Base-by-base conservation (phyloP, 805 yeast genomes). In the Peterozyma toletana region DNA sequence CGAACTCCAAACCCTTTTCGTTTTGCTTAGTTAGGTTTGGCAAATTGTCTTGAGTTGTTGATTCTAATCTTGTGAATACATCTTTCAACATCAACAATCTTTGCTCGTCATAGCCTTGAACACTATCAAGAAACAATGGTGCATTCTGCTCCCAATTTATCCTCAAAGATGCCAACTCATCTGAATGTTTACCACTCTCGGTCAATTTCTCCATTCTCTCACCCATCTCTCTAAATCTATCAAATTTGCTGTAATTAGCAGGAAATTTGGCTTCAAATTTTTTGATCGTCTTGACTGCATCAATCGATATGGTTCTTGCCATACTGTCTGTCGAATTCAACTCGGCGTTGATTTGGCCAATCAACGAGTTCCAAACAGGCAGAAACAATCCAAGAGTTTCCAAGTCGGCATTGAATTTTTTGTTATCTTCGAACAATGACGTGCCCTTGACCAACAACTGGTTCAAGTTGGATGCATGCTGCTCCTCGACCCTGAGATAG, bases 81-180 rank as follows among this genome's bases (percentile, higher is more conserved):
- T 80, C 80, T 56, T 86, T 82, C 48, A 87, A 66, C 46, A 78
- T 71, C 47, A 63, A 69, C 60, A 77, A 70, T 64, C 86, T 78
- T 60, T 66, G 66, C 54, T 66, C 71, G 58, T 88, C 95, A 52
- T 83, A 79, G 48, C 70, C 71, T 56, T 87, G 93, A 58, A 88
- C 83, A 50, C 78, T 77, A 52, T 81, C 82, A 56, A 86, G 83
- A 37, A 84, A 77, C 44, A 73, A 78, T 2, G 95, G 91, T 2
- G 93, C 91, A 58, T 81, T 80, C 43, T 76, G 67, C 49, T 80
- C 81, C 96, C 96, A 88, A 53, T 77, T 74, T 33, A 68, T 68
- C 42, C 74, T 79, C 30, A 78, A 72, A 39, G 63, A 59, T 13
- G 55, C 59, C 39, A 66, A 61, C 50, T 65, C 74, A 62, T 55